These are phyloP conservation scores for Tricharina praecox DNA, from an alignment of 495 filamentous ascomycete species.

Conservation along the genomic window DNA sequence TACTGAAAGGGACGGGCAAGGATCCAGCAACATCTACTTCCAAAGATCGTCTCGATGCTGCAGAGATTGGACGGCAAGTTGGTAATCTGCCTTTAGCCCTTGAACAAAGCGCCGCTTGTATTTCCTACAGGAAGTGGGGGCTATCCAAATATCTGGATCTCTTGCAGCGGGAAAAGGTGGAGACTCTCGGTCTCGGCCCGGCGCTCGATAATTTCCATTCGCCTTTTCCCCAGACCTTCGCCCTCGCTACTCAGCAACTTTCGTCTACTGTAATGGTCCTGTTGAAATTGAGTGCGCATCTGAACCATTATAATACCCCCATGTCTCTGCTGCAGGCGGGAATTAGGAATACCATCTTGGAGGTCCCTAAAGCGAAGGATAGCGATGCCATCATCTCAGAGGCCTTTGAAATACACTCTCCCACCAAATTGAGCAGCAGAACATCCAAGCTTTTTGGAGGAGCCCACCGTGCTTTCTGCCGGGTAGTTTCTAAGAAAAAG, in stretches of 20 bases:
- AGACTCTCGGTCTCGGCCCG: too few species aligned
- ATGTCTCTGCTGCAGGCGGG: neutral
- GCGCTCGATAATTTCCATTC: too few species aligned
- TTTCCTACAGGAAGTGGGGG: neutral
- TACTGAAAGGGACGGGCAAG: neutral
- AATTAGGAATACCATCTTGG: neutral
- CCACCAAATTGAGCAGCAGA: too few species aligned
- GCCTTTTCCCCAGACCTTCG: neutral
- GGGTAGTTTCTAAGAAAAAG: too few species aligned
- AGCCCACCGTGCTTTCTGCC: too few species aligned
- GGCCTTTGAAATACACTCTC: too few species aligned
- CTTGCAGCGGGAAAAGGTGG: neutral
- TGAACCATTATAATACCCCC: neutral
- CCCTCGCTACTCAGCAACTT: neutral
- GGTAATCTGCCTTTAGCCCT: neutral
- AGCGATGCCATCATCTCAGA: too few species aligned
- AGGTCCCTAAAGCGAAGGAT: too few species aligned
- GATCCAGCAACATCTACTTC: neutral
- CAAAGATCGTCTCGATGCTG: neutral
- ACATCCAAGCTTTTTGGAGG: too few species aligned
- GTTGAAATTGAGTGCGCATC: neutral
- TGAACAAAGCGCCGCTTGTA: neutral
- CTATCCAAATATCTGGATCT: neutral
- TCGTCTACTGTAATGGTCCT: neutral
- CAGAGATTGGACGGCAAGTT: neutral